phyloP scores from a whole-genome alignment of 192 early-diverging fungal species.

The Bifiguratus adelaidae region DNA sequence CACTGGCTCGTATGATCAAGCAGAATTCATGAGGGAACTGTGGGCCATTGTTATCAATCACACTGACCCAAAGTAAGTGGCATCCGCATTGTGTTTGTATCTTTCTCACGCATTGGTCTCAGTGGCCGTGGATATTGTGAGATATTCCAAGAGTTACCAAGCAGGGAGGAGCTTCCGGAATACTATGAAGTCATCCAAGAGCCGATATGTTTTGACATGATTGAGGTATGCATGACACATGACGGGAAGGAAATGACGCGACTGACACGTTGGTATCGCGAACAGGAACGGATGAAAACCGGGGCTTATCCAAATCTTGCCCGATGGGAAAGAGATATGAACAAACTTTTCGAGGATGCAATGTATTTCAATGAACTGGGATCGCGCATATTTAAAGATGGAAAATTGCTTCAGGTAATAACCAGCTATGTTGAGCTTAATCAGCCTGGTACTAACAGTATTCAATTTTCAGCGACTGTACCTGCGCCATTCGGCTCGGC shows the following conservation, averaged over 20 bases:
- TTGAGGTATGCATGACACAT: slow-evolving; percentile 30
- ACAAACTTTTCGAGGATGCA: slow-evolving; percentile 81
- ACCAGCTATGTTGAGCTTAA: no score
- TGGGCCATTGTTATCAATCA: no score
- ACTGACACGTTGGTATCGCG: slow-evolving; percentile 5
- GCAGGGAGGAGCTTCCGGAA: slow-evolving; percentile 72
- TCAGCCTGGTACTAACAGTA: no score
- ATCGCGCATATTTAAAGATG: slow-evolving; percentile 76
- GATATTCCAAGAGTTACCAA: slow-evolving; percentile 68
- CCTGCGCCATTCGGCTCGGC: no score
- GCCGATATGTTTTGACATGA: slow-evolving; percentile 62
- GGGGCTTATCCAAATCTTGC: slow-evolving; percentile 56
- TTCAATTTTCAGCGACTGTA: no score
- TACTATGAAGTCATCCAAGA: slow-evolving; percentile 77
- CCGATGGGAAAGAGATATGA: slow-evolving; percentile 71
- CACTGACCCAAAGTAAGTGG: no score
- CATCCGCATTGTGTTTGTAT: no score
- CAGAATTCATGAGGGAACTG: no score
- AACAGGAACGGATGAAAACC: slow-evolving; percentile 46
- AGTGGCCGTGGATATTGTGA: slow-evolving; percentile 55
- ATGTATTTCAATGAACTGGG: slow-evolving; percentile 81
- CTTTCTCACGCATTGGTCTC: neutral
- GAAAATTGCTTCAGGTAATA: slow-evolving; percentile 35
- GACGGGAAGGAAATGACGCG: no score
- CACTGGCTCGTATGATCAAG: no score